Base-by-base conservation (phyloP, 2,329 filamentous ascomycete species). In the Knufia fluminis region DNA sequence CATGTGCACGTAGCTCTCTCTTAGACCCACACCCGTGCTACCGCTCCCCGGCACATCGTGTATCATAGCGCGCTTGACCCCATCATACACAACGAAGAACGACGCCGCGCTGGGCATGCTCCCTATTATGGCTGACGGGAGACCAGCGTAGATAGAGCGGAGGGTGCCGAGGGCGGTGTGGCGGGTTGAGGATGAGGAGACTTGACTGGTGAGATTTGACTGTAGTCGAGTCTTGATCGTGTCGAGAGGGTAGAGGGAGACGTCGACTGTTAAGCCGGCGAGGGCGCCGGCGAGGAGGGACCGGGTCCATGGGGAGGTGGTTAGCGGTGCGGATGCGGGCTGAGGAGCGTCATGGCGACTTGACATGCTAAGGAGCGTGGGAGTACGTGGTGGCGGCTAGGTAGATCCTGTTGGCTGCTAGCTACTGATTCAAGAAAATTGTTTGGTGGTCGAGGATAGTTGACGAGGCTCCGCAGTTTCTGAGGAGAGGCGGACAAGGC, bases 211-310 rank as follows among this genome's bases (percentile, higher is more conserved):
- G 50, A 76, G 66, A 42, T 78, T 78, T 55, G 89, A 88, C 72
- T 98, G 92, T 4, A 98, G 86, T 14, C 92, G 89, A 38, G 94
- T 98, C 72, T 98, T 98, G 64, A 98, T 83, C 0, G 92, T 98
- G 77, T 98, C 94, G 75, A 98, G 88, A 0, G 92, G 92, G 74
- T 86, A 98, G 64, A 98, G 86, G 49, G 89, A 89, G 62, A 95
- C 83, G 78, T 98, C 92, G 68, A 97, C 92, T 12, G 90, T 94
- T 42, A 92, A 92, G 64, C 92, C 92, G 58, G 92, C 92, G 58
- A 96, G 73, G 63, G 83, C 92, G 67, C 92, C 92, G 59, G 92
- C 88, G 24, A 36, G 20, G 17, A 48, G 19, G 16, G 48, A 28
- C 33, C 23, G 35, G 41, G 40, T 31, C 50, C 50, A 52, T 49